Base-by-base conservation (phyloP, 805 yeast genomes). In the Metschnikowia cerradonensis region DNA sequence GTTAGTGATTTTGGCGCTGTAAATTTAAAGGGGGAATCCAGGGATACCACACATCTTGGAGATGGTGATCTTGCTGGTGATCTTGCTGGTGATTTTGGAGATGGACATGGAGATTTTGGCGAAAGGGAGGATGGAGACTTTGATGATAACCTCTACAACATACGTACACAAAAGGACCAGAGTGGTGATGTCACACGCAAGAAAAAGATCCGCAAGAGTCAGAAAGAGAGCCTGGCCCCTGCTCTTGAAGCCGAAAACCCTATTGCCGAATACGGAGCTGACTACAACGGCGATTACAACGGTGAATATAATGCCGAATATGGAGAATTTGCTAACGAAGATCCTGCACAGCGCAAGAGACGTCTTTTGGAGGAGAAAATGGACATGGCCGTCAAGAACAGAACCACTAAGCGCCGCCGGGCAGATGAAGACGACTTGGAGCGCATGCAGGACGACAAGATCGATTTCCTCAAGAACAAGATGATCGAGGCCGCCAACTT, bases 391-490 rank as follows among this genome's bases (percentile, higher is more conserved):
- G 69, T 92, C 54, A 88, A 88, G 66, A 74, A 76, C 54, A 77
- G 74, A 46, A 79, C 85, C 19, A 77, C 79, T 17, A 78, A 79
- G 55, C 77, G 85, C 52, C 82, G 86, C 60, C 81, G 79, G 61
- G 82, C 86, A 45, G 92, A 88, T 60, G 98, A 94, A 60, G 96
- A 90, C 63, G 99, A 94, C 70, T 72, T 94, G 57, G 98, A 95
- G 66, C 85, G 90, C 62, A 86, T 89, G 85, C 95, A 91, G 66
- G 99, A 94, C 75, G 97, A 91, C 64, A 80, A 81, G 53, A 88
- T 94, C 56, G 83, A 89, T 48, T 78, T 79, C 54, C 76, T 94
- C 58, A 88, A 95, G 57, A 90, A 86, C 60, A 82, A 82, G 67
- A 94, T 94, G 99, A 88, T 90, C 61, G 80, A 83, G 57, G 92